Percentiles rank a stretch among this genome's conserved stretches.
These are phyloP conservation scores for Linnemannia exigua DNA, from an alignment of 192 early-diverging fungal genomes.

Conservation along the genomic window DNA sequence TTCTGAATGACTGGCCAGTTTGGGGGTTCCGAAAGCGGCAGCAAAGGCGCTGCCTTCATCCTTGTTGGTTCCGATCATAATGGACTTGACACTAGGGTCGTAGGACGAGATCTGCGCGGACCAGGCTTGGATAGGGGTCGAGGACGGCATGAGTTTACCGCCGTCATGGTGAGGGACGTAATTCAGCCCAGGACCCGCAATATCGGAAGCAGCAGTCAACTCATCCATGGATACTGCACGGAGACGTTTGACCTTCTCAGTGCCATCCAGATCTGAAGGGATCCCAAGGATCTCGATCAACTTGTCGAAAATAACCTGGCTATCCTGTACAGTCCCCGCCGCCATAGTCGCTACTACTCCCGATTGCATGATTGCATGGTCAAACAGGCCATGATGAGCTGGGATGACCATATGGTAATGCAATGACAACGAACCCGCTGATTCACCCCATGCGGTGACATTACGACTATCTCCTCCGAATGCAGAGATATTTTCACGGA, in stretches of 20 bases:
- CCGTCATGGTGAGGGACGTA: constrained; percentile 18
- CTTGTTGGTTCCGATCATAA: constrained; percentile 40
- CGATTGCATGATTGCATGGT: constrained; percentile 53
- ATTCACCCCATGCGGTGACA: constrained; percentile 39
- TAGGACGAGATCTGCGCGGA: constrained; percentile 13
- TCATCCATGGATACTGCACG: constrained; percentile 15
- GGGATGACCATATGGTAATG: constrained; percentile 38
- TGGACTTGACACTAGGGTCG: constrained; percentile 26
- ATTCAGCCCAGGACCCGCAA: background rate
- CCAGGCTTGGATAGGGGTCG: constrained; percentile 6
- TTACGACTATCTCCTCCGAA: constrained; percentile 24
- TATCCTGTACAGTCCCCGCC: background rate
- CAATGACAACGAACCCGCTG: constrained; percentile 30
- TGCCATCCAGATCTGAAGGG: constrained; percentile 16
- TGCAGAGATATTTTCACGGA: constrained; percentile 28
- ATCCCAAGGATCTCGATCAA: constrained; percentile 17
- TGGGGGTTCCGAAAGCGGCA: background rate
- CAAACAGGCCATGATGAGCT: constrained; percentile 31
- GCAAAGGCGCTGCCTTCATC: constrained; percentile 37
- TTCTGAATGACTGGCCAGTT: background rate
- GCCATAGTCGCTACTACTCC: constrained; percentile 17
- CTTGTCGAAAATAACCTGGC: constrained; percentile 25
- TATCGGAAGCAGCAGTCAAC: background rate
- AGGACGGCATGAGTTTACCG: constrained; percentile 19
- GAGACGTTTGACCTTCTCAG: constrained; percentile 29